Evolutionary conservation across 1,139 yeast species (phyloP).

Genomic region (Blastobotrys niveus): DNA sequence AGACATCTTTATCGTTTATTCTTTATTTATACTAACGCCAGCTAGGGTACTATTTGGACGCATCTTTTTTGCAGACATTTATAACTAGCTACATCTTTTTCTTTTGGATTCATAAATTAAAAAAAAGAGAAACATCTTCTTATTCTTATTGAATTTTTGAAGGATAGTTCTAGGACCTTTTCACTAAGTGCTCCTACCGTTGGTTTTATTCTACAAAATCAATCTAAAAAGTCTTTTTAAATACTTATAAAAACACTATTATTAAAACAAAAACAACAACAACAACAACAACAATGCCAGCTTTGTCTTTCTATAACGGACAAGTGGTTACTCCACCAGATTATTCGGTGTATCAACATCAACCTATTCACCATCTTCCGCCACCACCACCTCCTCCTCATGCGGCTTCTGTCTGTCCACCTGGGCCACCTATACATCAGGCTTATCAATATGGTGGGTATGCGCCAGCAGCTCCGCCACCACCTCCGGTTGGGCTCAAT

Average conservation of each 20-base stretch:
- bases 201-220: no score
- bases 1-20: not conserved
- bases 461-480: slow-evolving; percentile 11
- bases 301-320: slow-evolving; percentile 24
- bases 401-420: slow-evolving; percentile 11
- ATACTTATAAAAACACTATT: not conserved
- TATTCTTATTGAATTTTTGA: not conserved
- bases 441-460: slow-evolving; percentile 11
- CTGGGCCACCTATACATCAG: slow-evolving; percentile 12
- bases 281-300: slow-evolving; percentile 26
- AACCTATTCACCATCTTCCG: slow-evolving; percentile 6
- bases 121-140: not conserved
- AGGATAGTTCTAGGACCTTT: slow-evolving; percentile 7
- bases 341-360: slow-evolving; percentile 16
- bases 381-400: slow-evolving; percentile 10
- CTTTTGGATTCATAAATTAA: not conserved
- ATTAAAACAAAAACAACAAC: not conserved
- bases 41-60: not conserved
- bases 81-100: not conserved
- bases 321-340: slow-evolving; percentile 26
- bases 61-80: not conserved
- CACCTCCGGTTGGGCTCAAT: slow-evolving; percentile 8
- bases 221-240: not conserved
- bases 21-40: no score
- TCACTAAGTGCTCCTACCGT: slow-evolving; percentile 13